These are phyloP conservation scores for Heritiera fomes DNA, from an alignment of 345 rosid species.

Conservation along the genomic window DNA sequence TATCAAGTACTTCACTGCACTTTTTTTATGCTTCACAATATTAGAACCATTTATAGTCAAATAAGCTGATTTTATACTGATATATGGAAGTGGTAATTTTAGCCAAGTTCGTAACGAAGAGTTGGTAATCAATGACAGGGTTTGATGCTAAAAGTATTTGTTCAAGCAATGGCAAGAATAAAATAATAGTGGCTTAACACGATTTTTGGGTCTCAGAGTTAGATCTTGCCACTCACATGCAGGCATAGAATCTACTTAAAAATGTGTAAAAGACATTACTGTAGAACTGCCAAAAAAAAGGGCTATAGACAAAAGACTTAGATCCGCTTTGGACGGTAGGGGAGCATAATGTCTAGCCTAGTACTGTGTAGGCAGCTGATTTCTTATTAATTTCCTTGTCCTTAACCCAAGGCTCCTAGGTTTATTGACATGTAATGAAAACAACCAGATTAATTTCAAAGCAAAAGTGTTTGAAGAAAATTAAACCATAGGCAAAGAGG, in stretches of 20 bases:
- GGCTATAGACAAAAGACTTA: background rate
- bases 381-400: background rate
- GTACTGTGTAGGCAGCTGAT: constrained; percentile 17
- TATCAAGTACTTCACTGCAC: background rate
- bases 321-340: constrained; percentile 2
- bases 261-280: constrained; percentile 4
- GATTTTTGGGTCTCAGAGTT: background rate
- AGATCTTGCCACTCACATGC: background rate
- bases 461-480: background rate
- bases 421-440: background rate
- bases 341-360: constrained; percentile 19
- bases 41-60: background rate
- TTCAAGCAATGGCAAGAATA: background rate
- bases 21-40: background rate
- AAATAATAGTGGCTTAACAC: background rate
- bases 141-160: no score
- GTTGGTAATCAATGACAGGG: no score
- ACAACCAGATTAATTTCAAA: background rate
- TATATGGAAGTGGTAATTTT: no score
- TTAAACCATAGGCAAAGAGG: background rate
- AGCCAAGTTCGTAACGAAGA: background rate
- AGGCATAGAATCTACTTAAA: constrained; percentile 13
- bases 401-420: background rate
- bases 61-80: background rate
- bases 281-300: constrained; percentile 7